phyloP scores from a whole-genome alignment of 192 early-diverging fungal genomes.

The Linnemannia exigua region DNA sequence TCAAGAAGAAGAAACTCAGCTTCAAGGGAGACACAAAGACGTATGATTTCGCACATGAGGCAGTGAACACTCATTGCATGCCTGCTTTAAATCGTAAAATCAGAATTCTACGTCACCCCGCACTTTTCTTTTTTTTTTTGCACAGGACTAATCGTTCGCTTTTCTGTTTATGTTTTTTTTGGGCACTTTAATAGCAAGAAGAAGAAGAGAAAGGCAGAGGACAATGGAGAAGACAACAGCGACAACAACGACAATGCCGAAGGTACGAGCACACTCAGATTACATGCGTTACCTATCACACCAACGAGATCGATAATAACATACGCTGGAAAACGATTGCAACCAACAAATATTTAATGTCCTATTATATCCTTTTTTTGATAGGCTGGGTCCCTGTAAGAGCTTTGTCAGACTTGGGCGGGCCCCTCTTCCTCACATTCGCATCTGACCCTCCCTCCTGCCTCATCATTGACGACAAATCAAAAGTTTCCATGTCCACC shows the following conservation, averaged over 20 bases:
- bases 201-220: slow-evolving; percentile 70
- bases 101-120: too few relatives aligned
- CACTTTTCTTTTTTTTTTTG: not conserved
- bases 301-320: too few relatives aligned
- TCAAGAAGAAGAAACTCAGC: slow-evolving; percentile 63
- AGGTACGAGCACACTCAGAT: slow-evolving; percentile 6
- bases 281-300: not conserved
- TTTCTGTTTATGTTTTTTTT: not conserved
- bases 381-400: slow-evolving; percentile 77
- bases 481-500: slow-evolving; percentile 60
- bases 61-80: not conserved
- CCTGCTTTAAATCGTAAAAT: not conserved
- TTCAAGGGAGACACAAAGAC: slow-evolving; percentile 75
- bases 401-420: slow-evolving; percentile 73
- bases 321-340: too few relatives aligned
- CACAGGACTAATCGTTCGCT: not conserved
- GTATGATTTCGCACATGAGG: slow-evolving; percentile 40
- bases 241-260: slow-evolving; percentile 36
- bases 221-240: slow-evolving; percentile 56
- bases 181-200: slow-evolving; percentile 64
- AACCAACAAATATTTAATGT: too few relatives aligned
- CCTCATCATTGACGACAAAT: slow-evolving; percentile 63
- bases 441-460: slow-evolving; percentile 73
- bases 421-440: slow-evolving; percentile 77
- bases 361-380: not conserved